Conservation (phyloP, 495 filamentous ascomycete genomes). For the Talaromyces liani region DNA sequence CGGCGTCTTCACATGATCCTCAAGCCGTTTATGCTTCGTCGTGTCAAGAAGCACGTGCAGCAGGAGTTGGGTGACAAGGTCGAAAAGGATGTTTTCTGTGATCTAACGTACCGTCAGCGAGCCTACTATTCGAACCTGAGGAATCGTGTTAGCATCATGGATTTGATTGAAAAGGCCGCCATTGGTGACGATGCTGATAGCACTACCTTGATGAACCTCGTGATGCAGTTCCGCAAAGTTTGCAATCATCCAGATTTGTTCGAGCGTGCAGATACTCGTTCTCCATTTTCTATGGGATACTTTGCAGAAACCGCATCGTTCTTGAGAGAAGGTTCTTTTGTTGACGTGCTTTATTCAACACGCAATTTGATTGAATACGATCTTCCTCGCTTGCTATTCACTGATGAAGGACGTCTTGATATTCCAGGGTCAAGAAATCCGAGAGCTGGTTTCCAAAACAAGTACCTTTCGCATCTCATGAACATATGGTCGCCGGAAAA, state of each 20-base stretch:
- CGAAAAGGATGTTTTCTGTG: slow-evolving; percentile 91
- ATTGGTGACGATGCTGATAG: slow-evolving; percentile 91
- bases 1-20: slow-evolving; percentile 97
- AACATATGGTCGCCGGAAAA: slow-evolving; percentile 86
- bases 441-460: slow-evolving; percentile 66
- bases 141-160: slow-evolving; percentile 97
- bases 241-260: slow-evolving; percentile 98
- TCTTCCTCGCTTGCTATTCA: slow-evolving; percentile 71
- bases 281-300: slow-evolving; percentile 70
- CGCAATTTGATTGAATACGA: slow-evolving; percentile 79
- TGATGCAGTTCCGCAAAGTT: slow-evolving; percentile 99
- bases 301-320: slow-evolving; percentile 96
- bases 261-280: slow-evolving; percentile 85
- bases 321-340: slow-evolving; percentile 73
- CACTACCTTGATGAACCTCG: slow-evolving; percentile 94
- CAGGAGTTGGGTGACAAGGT: slow-evolving; percentile 99
- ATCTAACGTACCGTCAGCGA: slow-evolving; percentile 95
- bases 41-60: slow-evolving; percentile 98
- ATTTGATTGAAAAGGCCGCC: slow-evolving; percentile 94
- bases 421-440: slow-evolving; percentile 67
- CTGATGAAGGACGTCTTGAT: slow-evolving; percentile 66
- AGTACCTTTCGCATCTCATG: slow-evolving; percentile 68
- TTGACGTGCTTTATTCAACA: slow-evolving; percentile 80
- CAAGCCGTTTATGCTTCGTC: slow-evolving; percentile 98
- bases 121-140: slow-evolving; percentile 84